Evolutionary conservation across 2,329 filamentous ascomycete species (phyloP), one percentile per base, ranked within the genome.

Genomic region (Fusarium pilosicola): DNA sequence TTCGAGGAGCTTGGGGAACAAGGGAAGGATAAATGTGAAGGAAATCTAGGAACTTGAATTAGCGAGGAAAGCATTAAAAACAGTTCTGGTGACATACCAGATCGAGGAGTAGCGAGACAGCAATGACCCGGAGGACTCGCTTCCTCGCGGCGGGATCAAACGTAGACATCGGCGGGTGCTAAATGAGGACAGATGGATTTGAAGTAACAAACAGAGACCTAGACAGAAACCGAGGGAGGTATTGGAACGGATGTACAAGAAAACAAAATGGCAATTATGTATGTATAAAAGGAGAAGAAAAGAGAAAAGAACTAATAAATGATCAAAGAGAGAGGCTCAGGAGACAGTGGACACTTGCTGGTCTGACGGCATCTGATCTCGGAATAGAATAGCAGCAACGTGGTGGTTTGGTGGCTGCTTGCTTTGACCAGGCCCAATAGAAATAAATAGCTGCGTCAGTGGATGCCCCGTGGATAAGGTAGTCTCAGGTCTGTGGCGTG

Each of bases 21-120:
- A 90, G 0, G 96, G 96, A 14, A 99, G 92, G 80, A 98, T 98
- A 81, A 99, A 98, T 36, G 96, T 99, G 83, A 99, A 99, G 63
- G 96, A 98, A 79, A 98, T 94, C 96, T 98, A 55, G 26, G 38
- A n/a, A 10, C 7, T 20, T 41, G 12, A 69, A 68, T 77, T 36
- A 73, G 70, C 22, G 32, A 22, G 24, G 36, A 41, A 45, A 15
- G 12, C 24, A 24, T 44, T 30, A 9, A 9, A 20, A 55, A 22
- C 9, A 28, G 26, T 18, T n/a, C 14, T 28, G 45, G 62, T 26
- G 11, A 46, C 65, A 24, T 88, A 98, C 96, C 84, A 98, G 84
- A 82, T 98, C 96, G 18, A 98, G 88, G 22, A 98, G 88, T 45
- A 98, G 87, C 61, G 96, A 98, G 71, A 96, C 87, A 83, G 97